These are phyloP conservation scores for Entelexis sorbosivorans DNA, from an alignment of 1,139 yeast species.

Conservation along the genomic window DNA sequence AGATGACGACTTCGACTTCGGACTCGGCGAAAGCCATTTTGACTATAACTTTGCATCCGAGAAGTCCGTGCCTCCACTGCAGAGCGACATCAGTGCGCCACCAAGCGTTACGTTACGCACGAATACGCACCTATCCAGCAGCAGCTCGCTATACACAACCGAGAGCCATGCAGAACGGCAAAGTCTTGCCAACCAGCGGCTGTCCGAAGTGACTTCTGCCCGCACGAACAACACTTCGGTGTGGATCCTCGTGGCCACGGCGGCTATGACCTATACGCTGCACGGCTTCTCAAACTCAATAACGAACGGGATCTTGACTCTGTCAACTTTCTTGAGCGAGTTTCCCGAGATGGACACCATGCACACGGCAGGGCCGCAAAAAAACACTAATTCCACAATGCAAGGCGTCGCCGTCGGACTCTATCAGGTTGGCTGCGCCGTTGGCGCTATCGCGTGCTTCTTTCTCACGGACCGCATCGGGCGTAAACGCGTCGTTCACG, in stretches of 20 bases:
- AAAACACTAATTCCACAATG: constrained; percentile 19
- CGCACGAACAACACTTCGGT: constrained; percentile 2
- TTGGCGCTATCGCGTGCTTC: constrained; percentile 54
- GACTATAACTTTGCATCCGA: not conserved
- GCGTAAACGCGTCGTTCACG: constrained; percentile 50
- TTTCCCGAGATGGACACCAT: constrained; percentile 34
- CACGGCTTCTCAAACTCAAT: constrained; percentile 45
- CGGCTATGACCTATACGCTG: constrained; percentile 21
- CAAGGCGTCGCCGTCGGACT: constrained; percentile 60
- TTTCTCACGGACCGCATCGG: constrained; percentile 53
- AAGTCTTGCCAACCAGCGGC: constrained; percentile 12
- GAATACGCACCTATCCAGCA: not conserved
- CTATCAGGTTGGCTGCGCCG: constrained; percentile 68
- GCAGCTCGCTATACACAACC: not conserved
- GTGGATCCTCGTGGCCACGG: constrained; percentile 13
- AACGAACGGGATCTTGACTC: constrained; percentile 39
- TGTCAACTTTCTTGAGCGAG: constrained; percentile 33
- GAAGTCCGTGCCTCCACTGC: not conserved
- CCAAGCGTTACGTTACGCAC: too few species aligned
- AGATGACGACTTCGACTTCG: not conserved
- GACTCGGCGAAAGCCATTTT: not conserved
- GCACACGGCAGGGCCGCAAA: constrained; percentile 6
- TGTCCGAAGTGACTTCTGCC: constrained; percentile 6
- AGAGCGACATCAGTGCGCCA: not conserved
- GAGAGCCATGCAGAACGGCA: constrained; percentile 3